phyloP scores from a whole-genome alignment of 2,329 filamentous ascomycete species.

The Trichoderma oligosporum region DNA sequence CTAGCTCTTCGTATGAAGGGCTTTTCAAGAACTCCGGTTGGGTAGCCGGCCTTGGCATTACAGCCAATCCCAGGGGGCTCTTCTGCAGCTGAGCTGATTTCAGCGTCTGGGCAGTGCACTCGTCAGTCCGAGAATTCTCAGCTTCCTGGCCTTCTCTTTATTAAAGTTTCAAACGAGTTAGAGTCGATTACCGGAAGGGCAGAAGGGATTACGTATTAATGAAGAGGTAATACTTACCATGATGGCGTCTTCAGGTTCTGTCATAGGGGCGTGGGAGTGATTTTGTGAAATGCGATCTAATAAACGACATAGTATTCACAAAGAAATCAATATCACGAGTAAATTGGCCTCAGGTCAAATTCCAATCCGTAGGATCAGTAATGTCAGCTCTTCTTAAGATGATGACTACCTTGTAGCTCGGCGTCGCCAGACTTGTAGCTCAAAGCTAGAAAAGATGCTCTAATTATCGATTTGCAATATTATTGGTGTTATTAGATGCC shows the following conservation, averaged over 20 bases:
- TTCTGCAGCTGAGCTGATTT: constrained; percentile 5
- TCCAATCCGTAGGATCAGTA: too few relatives aligned
- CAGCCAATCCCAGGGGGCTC: neutral
- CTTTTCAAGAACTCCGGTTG: neutral
- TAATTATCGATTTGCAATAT: too few relatives aligned
- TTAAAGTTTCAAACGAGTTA: neutral
- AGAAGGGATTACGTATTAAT: neutral
- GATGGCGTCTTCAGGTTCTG: neutral
- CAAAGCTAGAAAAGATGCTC: too few relatives aligned
- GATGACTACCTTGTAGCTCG: too few relatives aligned
- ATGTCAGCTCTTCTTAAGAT: too few relatives aligned
- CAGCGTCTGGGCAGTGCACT: neutral
- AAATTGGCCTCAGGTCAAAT: too few relatives aligned
- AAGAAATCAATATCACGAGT: too few relatives aligned
- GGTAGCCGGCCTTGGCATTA: neutral
- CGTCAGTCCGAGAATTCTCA: neutral
- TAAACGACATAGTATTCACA: too few relatives aligned
- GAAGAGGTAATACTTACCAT: neutral
- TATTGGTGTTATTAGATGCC: too few relatives aligned
- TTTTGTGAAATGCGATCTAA: too few relatives aligned
- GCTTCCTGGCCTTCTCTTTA: neutral
- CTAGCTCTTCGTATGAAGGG: neutral
- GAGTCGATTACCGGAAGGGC: neutral
- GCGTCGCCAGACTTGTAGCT: too few relatives aligned
- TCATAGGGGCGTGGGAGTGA: too few relatives aligned